phyloP scores from a whole-genome alignment of 345 rosid genomes.

The Odontarrhena argentea region DNA sequence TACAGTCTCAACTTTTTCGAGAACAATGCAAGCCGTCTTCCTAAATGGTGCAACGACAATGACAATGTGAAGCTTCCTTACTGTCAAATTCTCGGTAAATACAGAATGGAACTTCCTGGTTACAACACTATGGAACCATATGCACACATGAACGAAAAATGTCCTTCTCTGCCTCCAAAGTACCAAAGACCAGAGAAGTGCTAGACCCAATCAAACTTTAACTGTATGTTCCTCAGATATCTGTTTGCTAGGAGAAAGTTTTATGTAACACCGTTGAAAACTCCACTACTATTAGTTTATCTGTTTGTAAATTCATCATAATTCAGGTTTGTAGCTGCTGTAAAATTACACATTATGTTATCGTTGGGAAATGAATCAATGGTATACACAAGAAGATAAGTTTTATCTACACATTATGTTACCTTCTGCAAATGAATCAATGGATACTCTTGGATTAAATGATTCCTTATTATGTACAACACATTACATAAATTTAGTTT shows the following conservation, averaged over 20 bases:
- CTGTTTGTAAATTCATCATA: conserved; percentile 26
- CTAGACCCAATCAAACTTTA: conserved; percentile 32
- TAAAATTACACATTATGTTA: conserved; percentile 1
- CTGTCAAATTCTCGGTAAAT: conserved; percentile 89
- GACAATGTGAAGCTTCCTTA: conserved; percentile 72
- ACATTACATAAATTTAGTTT: too few relatives aligned
- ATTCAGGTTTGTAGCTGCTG: conserved; percentile 22
- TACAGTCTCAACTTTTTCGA: conserved; percentile 74
- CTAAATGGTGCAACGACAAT: conserved; percentile 91
- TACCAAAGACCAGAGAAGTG: conserved; percentile 68
- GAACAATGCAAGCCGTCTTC: conserved; percentile 74
- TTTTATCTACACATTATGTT: too few relatives aligned
- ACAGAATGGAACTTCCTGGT: conserved; percentile 90
- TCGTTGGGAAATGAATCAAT: too few relatives aligned
- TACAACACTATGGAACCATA: conserved; percentile 83
- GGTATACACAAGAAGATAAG: too few relatives aligned
- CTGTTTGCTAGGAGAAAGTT: conserved; percentile 11
- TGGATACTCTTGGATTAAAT: too few relatives aligned
- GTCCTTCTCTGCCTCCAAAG: conserved; percentile 87
- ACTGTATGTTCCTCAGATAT: conserved; percentile 13
- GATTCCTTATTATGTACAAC: too few relatives aligned
- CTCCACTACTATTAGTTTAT: not conserved
- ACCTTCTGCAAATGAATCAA: too few relatives aligned
- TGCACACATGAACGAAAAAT: conserved; percentile 82
- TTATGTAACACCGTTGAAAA: conserved; percentile 10